Evolutionary conservation across 768 basidiomycete species (phyloP).

Genomic region (Antrodiella citrinella): DNA sequence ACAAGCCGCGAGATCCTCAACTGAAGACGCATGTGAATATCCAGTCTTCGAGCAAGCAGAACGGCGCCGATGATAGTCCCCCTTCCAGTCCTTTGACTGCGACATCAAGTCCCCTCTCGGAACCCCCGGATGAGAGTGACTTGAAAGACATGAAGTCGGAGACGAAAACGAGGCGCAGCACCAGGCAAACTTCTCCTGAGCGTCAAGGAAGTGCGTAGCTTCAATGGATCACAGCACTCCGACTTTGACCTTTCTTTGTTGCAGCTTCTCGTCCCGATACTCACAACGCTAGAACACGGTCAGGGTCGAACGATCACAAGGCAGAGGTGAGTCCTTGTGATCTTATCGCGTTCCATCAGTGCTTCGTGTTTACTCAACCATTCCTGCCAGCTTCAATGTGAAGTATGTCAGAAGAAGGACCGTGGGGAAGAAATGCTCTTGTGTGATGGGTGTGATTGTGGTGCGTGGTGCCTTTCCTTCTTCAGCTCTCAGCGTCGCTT

Average conservation of each 20-base stretch:
- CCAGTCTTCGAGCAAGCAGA: conserved; percentile 28
- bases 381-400: conserved; percentile 65
- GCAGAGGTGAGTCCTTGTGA: conserved; percentile 10
- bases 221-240: not conserved
- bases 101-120: conserved; percentile 71
- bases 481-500: not conserved
- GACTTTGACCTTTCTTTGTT: not conserved
- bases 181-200: conserved; percentile 45
- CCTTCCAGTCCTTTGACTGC: conserved; percentile 73
- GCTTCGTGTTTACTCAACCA: conserved; percentile 1
- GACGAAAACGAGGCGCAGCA: conserved; percentile 42
- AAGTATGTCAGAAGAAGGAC: conserved; percentile 87
- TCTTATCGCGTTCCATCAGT: conserved; percentile 2
- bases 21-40: conserved; percentile 49
- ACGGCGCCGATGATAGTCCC: conserved; percentile 32
- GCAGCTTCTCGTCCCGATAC: not conserved
- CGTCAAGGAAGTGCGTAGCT: conserved; percentile 28
- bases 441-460: conserved; percentile 81
- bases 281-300: not conserved
- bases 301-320: conserved; percentile 6
- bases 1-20: conserved; percentile 38
- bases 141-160: conserved; percentile 42
- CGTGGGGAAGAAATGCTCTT: conserved; percentile 88
- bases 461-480: conserved; percentile 28
- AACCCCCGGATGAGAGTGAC: conserved; percentile 73